Conservation (phyloP, 192 early-diverging fungal genomes). For the Backusella morwellensis region DNA sequence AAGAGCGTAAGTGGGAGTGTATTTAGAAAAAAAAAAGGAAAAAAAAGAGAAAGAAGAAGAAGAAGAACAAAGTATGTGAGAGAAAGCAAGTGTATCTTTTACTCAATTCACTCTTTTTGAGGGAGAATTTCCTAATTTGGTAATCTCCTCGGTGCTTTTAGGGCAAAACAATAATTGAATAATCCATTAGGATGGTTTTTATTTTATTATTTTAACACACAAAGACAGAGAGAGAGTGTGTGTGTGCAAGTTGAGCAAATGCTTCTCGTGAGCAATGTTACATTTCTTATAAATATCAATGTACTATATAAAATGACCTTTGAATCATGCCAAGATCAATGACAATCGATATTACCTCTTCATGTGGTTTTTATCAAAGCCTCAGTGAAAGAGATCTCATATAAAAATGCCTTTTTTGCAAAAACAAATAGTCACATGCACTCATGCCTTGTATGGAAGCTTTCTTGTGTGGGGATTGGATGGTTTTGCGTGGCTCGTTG, state of each 20-base stretch:
- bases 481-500: conserved; percentile 75
- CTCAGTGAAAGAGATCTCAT: background rate
- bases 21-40: conserved; percentile 12
- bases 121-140: conserved; percentile 10
- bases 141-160: conserved; percentile 14
- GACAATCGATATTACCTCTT: too few species aligned
- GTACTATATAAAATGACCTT: too few species aligned
- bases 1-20: background rate
- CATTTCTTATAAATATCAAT: too few species aligned
- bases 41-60: background rate
- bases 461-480: conserved; percentile 63
- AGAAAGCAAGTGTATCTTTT: background rate
- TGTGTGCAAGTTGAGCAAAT: background rate
- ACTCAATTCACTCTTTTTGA: background rate
- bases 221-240: background rate
- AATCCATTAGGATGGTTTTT: background rate
- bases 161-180: background rate
- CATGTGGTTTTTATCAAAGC: too few species aligned
- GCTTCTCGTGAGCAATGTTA: too few species aligned
- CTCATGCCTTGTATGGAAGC: conserved; percentile 67
- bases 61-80: background rate
- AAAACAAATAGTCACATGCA: background rate
- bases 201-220: background rate
- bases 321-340: too few species aligned
- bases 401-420: background rate